phyloP scores from a whole-genome alignment of 768 basidiomycete genomes.

The Russula brevipes region DNA sequence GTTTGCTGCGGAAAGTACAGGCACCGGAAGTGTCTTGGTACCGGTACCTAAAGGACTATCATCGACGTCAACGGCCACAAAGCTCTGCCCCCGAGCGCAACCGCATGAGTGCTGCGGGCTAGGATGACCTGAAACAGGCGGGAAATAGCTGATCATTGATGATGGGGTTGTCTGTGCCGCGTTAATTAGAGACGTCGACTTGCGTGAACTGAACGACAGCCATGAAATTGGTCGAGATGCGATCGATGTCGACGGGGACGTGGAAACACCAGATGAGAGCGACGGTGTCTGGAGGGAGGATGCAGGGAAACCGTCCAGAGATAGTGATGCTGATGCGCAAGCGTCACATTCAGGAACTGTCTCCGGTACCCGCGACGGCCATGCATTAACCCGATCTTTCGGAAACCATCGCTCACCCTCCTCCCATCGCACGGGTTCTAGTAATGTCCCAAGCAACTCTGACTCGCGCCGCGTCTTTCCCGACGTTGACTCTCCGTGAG shows the following conservation, averaged over 20 bases:
- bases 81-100: constrained; percentile 18
- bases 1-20: not conserved
- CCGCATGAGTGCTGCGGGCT: constrained; percentile 19
- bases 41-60: constrained; percentile 20
- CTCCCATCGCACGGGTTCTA: constrained; percentile 15
- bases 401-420: constrained; percentile 18
- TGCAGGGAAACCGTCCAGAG: constrained; percentile 3
- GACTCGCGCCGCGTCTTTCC: constrained; percentile 18
- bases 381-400: constrained; percentile 1
- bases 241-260: constrained; percentile 8
- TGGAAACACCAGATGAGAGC: not conserved
- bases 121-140: not conserved
- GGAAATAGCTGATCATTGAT: not conserved
- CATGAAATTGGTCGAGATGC: constrained; percentile 20
- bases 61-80: constrained; percentile 20
- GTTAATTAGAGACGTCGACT: constrained; percentile 8
- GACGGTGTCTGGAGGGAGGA: not conserved
- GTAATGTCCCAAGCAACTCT: constrained; percentile 13
- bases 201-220: constrained; percentile 24
- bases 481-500: not conserved
- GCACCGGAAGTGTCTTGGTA: not conserved
- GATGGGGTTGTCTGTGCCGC: constrained; percentile 7
- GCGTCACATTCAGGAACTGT: constrained; percentile 16
- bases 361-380: constrained; percentile 7
- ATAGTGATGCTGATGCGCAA: constrained; percentile 14